These are phyloP conservation scores for Tulasnella sp. DNA, from an alignment of 768 basidiomycete genomes.

Conservation along the genomic window DNA sequence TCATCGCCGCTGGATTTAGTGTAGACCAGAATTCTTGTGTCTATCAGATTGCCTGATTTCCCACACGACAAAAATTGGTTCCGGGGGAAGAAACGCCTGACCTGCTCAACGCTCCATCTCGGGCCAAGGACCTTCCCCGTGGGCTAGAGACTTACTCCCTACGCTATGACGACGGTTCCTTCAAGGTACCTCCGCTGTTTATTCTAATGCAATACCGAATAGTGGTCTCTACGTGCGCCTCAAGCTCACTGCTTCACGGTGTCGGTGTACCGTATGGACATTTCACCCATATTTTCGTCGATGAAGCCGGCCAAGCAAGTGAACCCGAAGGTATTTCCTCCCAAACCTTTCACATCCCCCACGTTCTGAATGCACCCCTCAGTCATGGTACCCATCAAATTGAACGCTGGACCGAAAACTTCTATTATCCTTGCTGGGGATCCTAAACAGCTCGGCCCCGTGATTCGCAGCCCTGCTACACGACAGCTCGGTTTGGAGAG, in stretches of 20 bases:
- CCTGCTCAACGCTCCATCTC: too few relatives aligned
- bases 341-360: too few relatives aligned
- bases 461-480: conserved; percentile 36
- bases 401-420: conserved; percentile 35
- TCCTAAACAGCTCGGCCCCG: conserved; percentile 40
- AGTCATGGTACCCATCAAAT: conserved; percentile 44
- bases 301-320: conserved; percentile 61
- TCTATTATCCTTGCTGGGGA: conserved; percentile 42
- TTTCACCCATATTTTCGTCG: conserved; percentile 58
- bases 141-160: conserved; percentile 41
- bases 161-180: conserved; percentile 41
- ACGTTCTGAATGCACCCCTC: not conserved
- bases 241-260: conserved; percentile 46
- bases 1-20: too few relatives aligned
- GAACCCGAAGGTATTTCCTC: conserved; percentile 45
- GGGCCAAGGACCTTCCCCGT: conserved; percentile 42
- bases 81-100: too few relatives aligned
- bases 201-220: conserved; percentile 45
- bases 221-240: conserved; percentile 56
- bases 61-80: too few relatives aligned
- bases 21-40: too few relatives aligned
- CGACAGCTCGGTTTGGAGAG: conserved; percentile 33
- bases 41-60: too few relatives aligned
- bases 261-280: conserved; percentile 51
- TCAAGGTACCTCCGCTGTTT: conserved; percentile 45